A percentile compares a stretch with the other conserved stretches of the same genome.
phyloP scores from a whole-genome alignment of 345 rosid genomes.

The Bretschneidera sinensis region DNA sequence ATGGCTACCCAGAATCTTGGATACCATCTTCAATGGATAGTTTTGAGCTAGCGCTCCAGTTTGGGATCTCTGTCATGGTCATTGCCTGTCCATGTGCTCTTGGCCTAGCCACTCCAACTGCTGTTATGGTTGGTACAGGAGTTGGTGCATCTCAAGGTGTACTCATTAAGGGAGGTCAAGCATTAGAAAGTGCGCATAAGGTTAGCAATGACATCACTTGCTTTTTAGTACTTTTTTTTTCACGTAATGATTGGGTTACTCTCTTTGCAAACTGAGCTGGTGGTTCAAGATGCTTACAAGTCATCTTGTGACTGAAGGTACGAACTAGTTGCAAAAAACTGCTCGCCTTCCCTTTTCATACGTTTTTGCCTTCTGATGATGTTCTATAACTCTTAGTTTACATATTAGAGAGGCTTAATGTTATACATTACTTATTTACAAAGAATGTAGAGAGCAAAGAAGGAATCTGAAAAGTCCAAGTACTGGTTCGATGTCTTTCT shows the following conservation, averaged over 20 bases:
- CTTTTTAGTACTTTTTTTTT: conserved; percentile 1
- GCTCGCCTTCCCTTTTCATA: too few species aligned
- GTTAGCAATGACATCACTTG: conserved; percentile 26
- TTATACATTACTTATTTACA: too few species aligned
- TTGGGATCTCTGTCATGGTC: conserved; percentile 98
- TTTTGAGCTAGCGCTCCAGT: conserved; percentile 88
- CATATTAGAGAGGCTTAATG: too few species aligned
- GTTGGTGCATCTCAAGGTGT: conserved; percentile 98
- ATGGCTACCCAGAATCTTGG: conserved; percentile 82
- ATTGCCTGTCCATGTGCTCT: conserved; percentile 98
- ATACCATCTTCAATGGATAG: conserved; percentile 93
- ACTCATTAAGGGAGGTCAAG: conserved; percentile 92
- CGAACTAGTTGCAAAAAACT: too few species aligned
- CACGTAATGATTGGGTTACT: neutral
- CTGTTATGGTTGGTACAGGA: conserved; percentile 99
- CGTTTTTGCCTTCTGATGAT: neutral
- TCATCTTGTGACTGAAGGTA: too few species aligned
- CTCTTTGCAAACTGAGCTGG: too few species aligned
- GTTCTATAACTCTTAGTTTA: too few species aligned
- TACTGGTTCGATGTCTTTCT: neutral
- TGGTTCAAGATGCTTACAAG: too few species aligned
- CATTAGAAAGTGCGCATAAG: conserved; percentile 82
- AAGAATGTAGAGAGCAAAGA: too few species aligned
- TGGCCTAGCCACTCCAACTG: conserved; percentile 97
- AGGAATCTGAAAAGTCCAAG: neutral